These are phyloP conservation scores for Phytophthora pinifolia DNA, from an alignment of 352 stramenopile genomes.

Conservation along the genomic window DNA sequence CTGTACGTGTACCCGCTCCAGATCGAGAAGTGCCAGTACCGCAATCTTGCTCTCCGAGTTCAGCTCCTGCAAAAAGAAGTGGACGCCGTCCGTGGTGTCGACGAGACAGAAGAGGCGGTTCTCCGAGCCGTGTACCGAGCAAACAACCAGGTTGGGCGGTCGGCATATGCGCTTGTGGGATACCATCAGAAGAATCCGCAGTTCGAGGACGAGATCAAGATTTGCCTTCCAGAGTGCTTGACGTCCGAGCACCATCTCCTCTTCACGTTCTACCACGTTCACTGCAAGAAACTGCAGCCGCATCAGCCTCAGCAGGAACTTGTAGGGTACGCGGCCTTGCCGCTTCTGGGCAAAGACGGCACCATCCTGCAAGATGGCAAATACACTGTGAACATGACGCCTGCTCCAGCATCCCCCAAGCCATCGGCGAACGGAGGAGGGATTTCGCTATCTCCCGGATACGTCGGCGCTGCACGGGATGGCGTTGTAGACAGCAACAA, in stretches of 20 bases:
- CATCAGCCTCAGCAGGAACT: constrained; percentile 69
- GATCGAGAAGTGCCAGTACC: constrained; percentile 65
- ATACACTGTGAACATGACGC: constrained; percentile 42
- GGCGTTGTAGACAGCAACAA: constrained; percentile 32
- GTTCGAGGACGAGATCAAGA: constrained; percentile 78
- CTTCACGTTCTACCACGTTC: constrained; percentile 81
- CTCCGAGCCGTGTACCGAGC: constrained; percentile 40
- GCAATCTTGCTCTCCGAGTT: constrained; percentile 66
- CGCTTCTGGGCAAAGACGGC: constrained; percentile 49
- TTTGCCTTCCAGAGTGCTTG: constrained; percentile 57
- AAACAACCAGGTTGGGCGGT: constrained; percentile 26
- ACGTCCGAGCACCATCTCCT: constrained; percentile 54
- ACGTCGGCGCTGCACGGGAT: constrained; percentile 37
- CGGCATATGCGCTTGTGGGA: constrained; percentile 54
- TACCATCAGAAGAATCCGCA: constrained; percentile 80
- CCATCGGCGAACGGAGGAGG: constrained; percentile 10
- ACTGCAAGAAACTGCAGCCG: constrained; percentile 75
- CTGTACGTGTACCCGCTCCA: constrained; percentile 71
- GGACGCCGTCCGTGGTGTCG: constrained; percentile 41
- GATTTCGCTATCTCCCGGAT: constrained; percentile 43
- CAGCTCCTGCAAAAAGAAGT: constrained; percentile 60
- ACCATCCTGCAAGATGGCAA: constrained; percentile 51
- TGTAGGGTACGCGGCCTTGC: constrained; percentile 51
- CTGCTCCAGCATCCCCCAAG: constrained; percentile 25
- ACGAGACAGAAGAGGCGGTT: constrained; percentile 35